Conservation (phyloP, 176 grass and related monocot genomes). For the Thalia dealbata region DNA sequence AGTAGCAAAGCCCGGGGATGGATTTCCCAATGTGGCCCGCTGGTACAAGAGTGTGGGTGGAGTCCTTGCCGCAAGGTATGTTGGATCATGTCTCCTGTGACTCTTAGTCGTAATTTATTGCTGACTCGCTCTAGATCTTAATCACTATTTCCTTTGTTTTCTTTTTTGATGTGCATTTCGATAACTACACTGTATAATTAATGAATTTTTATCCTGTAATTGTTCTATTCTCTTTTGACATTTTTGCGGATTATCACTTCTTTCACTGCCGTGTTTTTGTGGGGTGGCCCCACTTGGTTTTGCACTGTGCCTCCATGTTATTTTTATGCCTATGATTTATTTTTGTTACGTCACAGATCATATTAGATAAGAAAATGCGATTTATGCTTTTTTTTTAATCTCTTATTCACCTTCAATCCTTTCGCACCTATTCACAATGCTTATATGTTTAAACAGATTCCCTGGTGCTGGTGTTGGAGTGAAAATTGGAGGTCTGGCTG, state of each 20-base stretch:
- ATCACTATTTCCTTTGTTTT: background rate
- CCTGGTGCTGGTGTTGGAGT: constrained; percentile 60
- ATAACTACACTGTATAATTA: background rate
- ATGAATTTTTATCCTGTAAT: background rate
- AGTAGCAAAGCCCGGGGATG: constrained; percentile 47
- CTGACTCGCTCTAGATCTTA: background rate
- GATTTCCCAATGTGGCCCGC: constrained; percentile 48
- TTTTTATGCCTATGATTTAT: too few relatives aligned
- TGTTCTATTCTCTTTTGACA: background rate
- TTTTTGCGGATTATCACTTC: background rate
- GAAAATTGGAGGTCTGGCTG: constrained; percentile 34
- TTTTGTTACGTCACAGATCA: too few relatives aligned
- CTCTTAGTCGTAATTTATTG: background rate
- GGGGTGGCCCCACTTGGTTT: too few relatives aligned
- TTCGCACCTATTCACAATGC: background rate
- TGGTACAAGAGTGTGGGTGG: constrained; percentile 58
- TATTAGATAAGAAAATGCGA: too few relatives aligned
- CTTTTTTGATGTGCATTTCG: background rate
- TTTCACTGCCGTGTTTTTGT: too few relatives aligned
- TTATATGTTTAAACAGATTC: constrained; percentile 38
- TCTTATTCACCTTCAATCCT: background rate
- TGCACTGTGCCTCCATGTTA: too few relatives aligned
- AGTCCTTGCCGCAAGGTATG: constrained; percentile 52
- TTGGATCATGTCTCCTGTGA: background rate
- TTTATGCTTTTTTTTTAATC: background rate